A percentile compares a stretch with the other conserved stretches of the same genome.
These are phyloP conservation scores for Coniosporium apollinis DNA, from an alignment of 495 filamentous ascomycete genomes.

Conservation along the genomic window DNA sequence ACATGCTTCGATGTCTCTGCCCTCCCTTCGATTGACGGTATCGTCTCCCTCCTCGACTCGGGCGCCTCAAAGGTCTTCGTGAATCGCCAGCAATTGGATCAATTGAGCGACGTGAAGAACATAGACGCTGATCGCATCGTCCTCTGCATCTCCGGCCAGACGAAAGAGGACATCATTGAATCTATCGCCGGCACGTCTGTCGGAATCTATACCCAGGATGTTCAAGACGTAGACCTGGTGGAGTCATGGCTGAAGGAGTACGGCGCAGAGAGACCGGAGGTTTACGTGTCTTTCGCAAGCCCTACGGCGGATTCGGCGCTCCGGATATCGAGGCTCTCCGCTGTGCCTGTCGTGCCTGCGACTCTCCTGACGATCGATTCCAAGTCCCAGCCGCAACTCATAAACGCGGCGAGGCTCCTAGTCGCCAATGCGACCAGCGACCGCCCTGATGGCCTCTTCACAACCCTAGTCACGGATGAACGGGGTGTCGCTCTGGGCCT, in stretches of 20 bases:
- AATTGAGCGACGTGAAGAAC: slow-evolving; percentile 38
- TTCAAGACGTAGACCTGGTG: slow-evolving; percentile 27
- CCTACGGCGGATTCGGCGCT: slow-evolving; percentile 28
- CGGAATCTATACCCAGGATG: slow-evolving; percentile 29
- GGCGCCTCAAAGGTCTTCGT: slow-evolving; percentile 84
- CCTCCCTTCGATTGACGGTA: slow-evolving; percentile 48
- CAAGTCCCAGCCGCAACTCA: slow-evolving; percentile 30
- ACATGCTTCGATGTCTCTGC: slow-evolving; percentile 62
- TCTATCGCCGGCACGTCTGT: slow-evolving; percentile 34
- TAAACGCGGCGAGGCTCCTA: slow-evolving; percentile 53
- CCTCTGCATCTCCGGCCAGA: slow-evolving; percentile 21
- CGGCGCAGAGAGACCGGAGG: slow-evolving; percentile 25
- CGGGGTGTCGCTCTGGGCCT: slow-evolving; percentile 69
- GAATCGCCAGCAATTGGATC: slow-evolving; percentile 33
- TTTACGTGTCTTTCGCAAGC: slow-evolving; percentile 32
- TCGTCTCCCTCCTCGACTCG: slow-evolving; percentile 65
- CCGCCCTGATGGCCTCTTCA: slow-evolving; percentile 63
- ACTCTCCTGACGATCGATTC: slow-evolving; percentile 45
- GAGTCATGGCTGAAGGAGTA: slow-evolving; percentile 28
- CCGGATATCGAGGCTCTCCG: slow-evolving; percentile 35
- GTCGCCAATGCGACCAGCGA: slow-evolving; percentile 59
- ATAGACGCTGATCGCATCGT: slow-evolving; percentile 42
- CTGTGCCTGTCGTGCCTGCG: slow-evolving; percentile 65
- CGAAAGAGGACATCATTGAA: slow-evolving; percentile 33
- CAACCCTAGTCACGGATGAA: slow-evolving; percentile 81